These are phyloP conservation scores for Megacollybia marginata DNA, from an alignment of 768 basidiomycete genomes.

Conservation along the genomic window DNA sequence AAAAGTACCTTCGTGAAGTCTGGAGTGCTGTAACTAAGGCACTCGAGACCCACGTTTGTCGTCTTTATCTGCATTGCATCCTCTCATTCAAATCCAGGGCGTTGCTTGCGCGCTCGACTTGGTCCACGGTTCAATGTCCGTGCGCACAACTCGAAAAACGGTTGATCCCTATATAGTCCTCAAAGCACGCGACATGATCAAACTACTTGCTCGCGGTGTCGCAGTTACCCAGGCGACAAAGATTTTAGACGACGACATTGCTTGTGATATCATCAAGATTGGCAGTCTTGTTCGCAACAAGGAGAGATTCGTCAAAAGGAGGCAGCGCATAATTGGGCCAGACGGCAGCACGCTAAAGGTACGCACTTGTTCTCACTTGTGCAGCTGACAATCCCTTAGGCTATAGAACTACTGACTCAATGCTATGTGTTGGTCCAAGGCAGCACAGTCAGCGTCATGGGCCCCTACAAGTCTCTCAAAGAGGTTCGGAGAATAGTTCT, in stretches of 20 bases:
- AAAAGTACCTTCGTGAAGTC: constrained; percentile 91
- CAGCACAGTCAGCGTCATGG: constrained; percentile 97
- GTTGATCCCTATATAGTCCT: constrained; percentile 95
- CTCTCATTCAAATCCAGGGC: constrained; percentile 41
- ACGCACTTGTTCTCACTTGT: constrained; percentile 10
- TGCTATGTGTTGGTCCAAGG: constrained; percentile 99
- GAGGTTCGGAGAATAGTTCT: constrained; percentile 95
- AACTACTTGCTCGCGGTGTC: constrained; percentile 90
- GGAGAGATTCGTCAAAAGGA: constrained; percentile 91
- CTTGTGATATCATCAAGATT: constrained; percentile 98
- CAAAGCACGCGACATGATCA: constrained; percentile 94
- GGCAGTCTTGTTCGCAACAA: constrained; percentile 92
- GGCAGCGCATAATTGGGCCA: constrained; percentile 95
- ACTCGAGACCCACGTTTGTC: constrained; percentile 68
- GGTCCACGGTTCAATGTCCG: constrained; percentile 96
- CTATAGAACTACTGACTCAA: constrained; percentile 91
- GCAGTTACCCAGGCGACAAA: constrained; percentile 79
- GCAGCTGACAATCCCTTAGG: constrained; percentile 39
- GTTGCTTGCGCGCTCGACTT: constrained; percentile 89
- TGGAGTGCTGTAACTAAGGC: constrained; percentile 89
- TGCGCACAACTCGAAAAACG: constrained; percentile 93
- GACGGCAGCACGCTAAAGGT: constrained; percentile 98
- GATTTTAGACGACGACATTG: constrained; percentile 80
- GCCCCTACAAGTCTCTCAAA: constrained; percentile 89
- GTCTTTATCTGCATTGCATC: background rate